These are phyloP conservation scores for Solanum hybrid DNA, from an alignment of 305 asterid genomes.

Conservation along the genomic window DNA sequence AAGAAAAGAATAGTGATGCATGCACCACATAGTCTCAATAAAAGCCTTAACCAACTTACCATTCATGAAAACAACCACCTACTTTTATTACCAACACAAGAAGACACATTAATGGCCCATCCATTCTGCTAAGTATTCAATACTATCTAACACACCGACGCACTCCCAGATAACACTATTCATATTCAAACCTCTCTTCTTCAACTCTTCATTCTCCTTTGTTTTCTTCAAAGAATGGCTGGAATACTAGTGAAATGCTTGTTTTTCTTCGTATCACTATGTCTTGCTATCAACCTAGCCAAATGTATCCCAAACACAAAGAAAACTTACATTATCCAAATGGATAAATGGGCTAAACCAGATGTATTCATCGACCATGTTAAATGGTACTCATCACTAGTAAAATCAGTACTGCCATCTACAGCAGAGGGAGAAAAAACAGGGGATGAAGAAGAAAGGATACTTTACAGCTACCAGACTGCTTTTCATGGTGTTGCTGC, in stretches of 20 bases:
- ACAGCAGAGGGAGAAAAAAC: constrained; percentile 1
- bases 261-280: constrained; percentile 19
- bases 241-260: constrained; percentile 23
- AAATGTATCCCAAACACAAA: constrained; percentile 12
- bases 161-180: not conserved
- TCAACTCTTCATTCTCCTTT: not conserved
- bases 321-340: constrained; percentile 59
- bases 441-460: constrained; percentile 24
- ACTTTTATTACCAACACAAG: constrained; percentile 29
- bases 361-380: constrained; percentile 43
- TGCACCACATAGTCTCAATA: not conserved
- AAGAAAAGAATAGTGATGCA: too few relatives aligned
- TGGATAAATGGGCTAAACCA: constrained; percentile 69
- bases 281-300: constrained; percentile 5
- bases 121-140: not conserved
- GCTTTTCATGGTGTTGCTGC: constrained; percentile 91
- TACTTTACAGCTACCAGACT: constrained; percentile 60
- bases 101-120: constrained; percentile 12
- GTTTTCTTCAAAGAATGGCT: constrained; percentile 25
- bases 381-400: constrained; percentile 64
- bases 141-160: not conserved
- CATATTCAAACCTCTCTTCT: not conserved
- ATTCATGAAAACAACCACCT: constrained; percentile 58
- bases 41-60: constrained; percentile 8
- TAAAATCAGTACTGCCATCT: constrained; percentile 31